Evolutionary conservation across 768 basidiomycete genomes (phyloP).

Genomic region (Lentinula sp.): DNA sequence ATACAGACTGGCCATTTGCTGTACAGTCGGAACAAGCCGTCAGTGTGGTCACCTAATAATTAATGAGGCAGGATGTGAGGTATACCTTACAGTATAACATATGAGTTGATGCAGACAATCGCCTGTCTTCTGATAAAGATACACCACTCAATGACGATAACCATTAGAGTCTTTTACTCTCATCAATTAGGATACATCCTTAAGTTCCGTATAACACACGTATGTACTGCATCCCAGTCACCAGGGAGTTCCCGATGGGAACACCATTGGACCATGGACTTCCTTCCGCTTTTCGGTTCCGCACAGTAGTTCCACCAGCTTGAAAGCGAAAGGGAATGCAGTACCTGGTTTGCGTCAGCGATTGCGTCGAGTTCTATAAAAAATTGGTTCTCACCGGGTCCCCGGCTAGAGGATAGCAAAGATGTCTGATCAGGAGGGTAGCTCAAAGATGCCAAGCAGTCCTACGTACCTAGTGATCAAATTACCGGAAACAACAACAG

Average conservation of each 20-base stretch:
- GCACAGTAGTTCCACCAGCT: conserved; percentile 65
- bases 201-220: background rate
- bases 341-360: conserved; percentile 41
- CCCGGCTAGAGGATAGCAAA: conserved; percentile 40
- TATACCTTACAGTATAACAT: too few relatives aligned
- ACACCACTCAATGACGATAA: too few relatives aligned
- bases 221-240: conserved; percentile 9
- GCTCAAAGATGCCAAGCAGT: background rate
- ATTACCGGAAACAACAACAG: conserved; percentile 67
- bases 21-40: too few relatives aligned
- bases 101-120: too few relatives aligned
- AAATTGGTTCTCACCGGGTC: conserved; percentile 46
- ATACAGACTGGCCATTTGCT: too few relatives aligned
- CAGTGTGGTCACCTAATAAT: too few relatives aligned
- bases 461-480: conserved; percentile 66
- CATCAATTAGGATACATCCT: too few relatives aligned
- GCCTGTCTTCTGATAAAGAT: too few relatives aligned
- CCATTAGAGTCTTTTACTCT: too few relatives aligned
- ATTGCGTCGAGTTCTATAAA: background rate
- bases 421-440: background rate
- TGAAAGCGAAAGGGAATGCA: conserved; percentile 70
- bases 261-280: conserved; percentile 64
- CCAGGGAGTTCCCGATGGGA: conserved; percentile 49
- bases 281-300: conserved; percentile 58
- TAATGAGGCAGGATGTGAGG: too few relatives aligned